phyloP scores from a whole-genome alignment of 2,329 filamentous ascomycete species.

The Cladosporium colombiae region DNA sequence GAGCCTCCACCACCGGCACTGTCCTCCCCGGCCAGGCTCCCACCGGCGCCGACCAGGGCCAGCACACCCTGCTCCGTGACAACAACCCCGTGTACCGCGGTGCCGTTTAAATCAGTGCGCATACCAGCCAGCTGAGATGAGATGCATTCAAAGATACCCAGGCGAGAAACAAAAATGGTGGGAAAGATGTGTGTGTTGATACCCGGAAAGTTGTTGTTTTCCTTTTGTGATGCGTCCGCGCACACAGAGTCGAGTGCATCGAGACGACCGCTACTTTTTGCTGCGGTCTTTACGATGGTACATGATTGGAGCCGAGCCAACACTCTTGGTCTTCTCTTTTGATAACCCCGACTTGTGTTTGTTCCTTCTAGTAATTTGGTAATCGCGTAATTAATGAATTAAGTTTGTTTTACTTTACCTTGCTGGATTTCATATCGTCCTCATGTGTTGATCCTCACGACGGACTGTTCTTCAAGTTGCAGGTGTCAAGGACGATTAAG shows the following conservation, averaged over 20 bases:
- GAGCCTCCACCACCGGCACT: slow-evolving; percentile 15
- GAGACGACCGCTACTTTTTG: not conserved
- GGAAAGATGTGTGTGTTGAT: slow-evolving; percentile 3
- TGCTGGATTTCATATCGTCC: not conserved
- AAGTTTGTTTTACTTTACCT: not conserved
- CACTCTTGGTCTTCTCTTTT: not conserved
- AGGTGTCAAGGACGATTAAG: not conserved
- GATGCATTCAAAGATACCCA: slow-evolving; percentile 8
- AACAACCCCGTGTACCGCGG: slow-evolving; percentile 48
- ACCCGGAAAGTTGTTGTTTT: not conserved
- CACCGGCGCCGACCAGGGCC: slow-evolving; percentile 26
- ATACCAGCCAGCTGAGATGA: slow-evolving; percentile 6
- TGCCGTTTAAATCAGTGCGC: slow-evolving; percentile 30
- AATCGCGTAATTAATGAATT: slow-evolving; percentile 9
- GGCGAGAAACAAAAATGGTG: not conserved
- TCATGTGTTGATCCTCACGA: not conserved
- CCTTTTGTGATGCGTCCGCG: not conserved
- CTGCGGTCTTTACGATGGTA: not conserved
- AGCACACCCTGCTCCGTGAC: slow-evolving; percentile 43
- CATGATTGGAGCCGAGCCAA: not conserved
- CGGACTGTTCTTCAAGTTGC: not conserved
- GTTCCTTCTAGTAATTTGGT: not conserved
- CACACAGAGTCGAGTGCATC: not conserved
- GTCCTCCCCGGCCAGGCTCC: slow-evolving; percentile 24
- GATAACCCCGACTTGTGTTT: slow-evolving; percentile 2